These are phyloP conservation scores for Penicillium sp. DNA, from an alignment of 2,329 filamentous ascomycete species.

Conservation along the genomic window DNA sequence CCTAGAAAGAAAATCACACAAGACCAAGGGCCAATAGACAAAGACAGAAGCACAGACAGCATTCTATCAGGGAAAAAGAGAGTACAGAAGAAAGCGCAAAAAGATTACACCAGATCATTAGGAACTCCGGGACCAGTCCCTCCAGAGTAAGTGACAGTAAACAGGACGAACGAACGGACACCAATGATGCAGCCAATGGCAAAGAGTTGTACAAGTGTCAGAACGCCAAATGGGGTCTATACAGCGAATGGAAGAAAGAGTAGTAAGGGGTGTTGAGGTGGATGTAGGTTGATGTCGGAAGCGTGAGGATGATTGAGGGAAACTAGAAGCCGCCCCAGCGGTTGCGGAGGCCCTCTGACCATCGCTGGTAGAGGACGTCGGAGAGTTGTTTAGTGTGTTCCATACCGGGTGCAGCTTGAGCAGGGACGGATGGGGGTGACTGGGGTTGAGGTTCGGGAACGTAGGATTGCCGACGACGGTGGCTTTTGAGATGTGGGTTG, in stretches of 20 bases:
- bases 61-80: constrained; percentile 7
- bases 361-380: constrained; percentile 81
- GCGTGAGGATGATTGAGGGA: not conserved
- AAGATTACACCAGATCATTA: constrained; percentile 20
- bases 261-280: not conserved
- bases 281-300: constrained; percentile 2
- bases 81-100: constrained; percentile 9
- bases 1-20: not conserved
- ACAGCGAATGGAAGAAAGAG: constrained; percentile 21
- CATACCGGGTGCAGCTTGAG: constrained; percentile 61
- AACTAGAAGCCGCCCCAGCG: constrained; percentile 49
- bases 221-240: constrained; percentile 24
- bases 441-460: constrained; percentile 30
- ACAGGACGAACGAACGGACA: constrained; percentile 15
- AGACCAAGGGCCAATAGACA: constrained; percentile 1
- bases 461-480: constrained; percentile 56
- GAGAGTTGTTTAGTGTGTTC: constrained; percentile 84
- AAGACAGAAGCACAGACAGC: constrained; percentile 4
- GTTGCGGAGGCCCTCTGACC: constrained; percentile 71
- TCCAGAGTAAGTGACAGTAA: constrained; percentile 9
- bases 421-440: constrained; percentile 40
- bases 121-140: constrained; percentile 17
- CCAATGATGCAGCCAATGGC: constrained; percentile 19
- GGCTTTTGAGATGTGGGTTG: constrained; percentile 76
- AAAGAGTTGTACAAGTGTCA: constrained; percentile 17